Base-by-base conservation (phyloP, 176 grass and related monocot species). In the Oryza punctata region DNA sequence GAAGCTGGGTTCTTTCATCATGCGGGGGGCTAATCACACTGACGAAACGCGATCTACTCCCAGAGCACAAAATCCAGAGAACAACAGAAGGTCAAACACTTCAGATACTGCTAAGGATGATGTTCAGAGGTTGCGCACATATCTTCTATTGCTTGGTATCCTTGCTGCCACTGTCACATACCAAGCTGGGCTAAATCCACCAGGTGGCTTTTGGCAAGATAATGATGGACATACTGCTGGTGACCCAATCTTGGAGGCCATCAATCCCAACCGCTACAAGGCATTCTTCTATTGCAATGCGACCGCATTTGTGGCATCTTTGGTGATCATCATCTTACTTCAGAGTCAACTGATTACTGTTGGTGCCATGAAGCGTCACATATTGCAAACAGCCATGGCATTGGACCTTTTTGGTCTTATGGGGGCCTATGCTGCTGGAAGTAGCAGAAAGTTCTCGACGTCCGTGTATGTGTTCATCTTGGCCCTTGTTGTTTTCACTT, bases 201-300 rank as follows among this genome's bases (percentile, higher is more conserved):
- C 83, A 2, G 84, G 83, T 27, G 85, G 84, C 2, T 86, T 86
- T 79, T 90, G 88, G 85, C 27, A 37, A 60, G 76, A 78, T 25
- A 16, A 7, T 0, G 21, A 87, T 24, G 79, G 63, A 19, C 70
- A 90, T 79, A 16, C 16, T 33, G 73, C 75, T 0, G 84, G 83
- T 4, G 46, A 90, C 32, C 32, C 85, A 38, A 82, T 93, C 35
- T 44, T 88, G 45, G 47, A 54, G 50, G 21, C n/a, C 1, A 69
- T 45, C 7, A 26, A 41, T 28, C 46, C 70, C 2, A 75, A 18
- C 25, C 88, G 77, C 8, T 93, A 93, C 67, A 87, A 59, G 24
- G 47, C 32, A 7, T 93, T 90, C 78, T 93, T 90, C 78, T 93
- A 90, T 13, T 89, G 88, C 52, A 93, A 90, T 76, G 81, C 88